These are phyloP conservation scores for Colletotrichum viniferum DNA, from an alignment of 2,329 filamentous ascomycete genomes.

Conservation along the genomic window DNA sequence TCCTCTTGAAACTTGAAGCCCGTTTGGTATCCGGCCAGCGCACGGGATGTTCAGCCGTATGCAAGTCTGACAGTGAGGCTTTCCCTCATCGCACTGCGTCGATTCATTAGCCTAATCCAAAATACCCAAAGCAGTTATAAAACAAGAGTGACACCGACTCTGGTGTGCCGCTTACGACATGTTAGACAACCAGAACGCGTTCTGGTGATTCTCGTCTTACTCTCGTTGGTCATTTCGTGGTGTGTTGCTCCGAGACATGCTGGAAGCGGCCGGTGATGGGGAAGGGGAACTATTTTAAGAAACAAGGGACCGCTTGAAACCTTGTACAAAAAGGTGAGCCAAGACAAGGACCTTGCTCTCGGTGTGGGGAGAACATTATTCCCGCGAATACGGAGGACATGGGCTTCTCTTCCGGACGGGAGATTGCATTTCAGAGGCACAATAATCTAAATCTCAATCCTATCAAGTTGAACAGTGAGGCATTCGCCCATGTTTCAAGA, in stretches of 20 bases:
- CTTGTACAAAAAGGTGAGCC: not conserved
- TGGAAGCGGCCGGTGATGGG: not conserved
- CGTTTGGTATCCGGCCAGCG: not conserved
- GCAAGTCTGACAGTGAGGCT: not conserved
- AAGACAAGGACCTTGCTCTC: not conserved
- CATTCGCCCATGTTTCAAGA: not conserved
- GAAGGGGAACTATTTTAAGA: not conserved
- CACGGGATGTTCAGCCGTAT: not conserved
- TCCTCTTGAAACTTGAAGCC: not conserved
- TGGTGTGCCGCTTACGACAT: not conserved
- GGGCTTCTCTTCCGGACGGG: accelerated
- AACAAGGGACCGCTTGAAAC: not conserved
- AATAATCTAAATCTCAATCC: not conserved
- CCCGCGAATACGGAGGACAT: not conserved
- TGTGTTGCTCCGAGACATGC: not conserved
- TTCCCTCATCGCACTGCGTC: not conserved
- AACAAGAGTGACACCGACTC: not conserved
- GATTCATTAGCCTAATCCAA: not conserved
- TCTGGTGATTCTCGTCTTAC: not conserved
- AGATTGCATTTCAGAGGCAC: accelerated
- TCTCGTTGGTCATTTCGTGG: not conserved
- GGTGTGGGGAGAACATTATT: not conserved
- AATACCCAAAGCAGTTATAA: not conserved
- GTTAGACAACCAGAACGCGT: not conserved
- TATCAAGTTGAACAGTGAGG: accelerated